Evolutionary conservation across 106 monocot genomes (phyloP).

Genomic region (Dendrobium catenatum): DNA sequence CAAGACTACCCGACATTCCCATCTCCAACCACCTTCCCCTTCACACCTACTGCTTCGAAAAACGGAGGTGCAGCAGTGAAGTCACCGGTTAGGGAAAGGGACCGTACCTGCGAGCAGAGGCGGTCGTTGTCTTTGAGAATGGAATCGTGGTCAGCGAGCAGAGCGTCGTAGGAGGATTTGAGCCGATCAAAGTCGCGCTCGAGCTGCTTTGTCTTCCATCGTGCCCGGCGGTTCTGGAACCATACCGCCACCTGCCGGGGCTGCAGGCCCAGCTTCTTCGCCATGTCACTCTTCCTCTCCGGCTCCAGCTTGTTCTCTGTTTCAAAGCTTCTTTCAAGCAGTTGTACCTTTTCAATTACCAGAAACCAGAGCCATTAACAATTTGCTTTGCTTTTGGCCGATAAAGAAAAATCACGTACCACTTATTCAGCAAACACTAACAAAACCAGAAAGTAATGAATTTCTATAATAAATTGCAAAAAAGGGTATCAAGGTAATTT

Average conservation of each 20-base stretch:
- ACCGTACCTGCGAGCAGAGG: slow-evolving; percentile 25
- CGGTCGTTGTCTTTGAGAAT: slow-evolving; percentile 52
- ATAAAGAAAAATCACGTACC: neutral
- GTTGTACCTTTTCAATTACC: slow-evolving; percentile 38
- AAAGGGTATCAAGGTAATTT: no score
- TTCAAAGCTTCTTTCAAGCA: slow-evolving; percentile 76
- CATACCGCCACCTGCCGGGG: slow-evolving; percentile 80
- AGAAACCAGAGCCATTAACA: neutral
- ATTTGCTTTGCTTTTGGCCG: neutral
- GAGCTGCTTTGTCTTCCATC: slow-evolving; percentile 74
- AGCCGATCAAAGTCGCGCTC: slow-evolving; percentile 72
- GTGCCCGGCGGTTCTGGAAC: slow-evolving; percentile 64
- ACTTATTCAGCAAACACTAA: neutral
- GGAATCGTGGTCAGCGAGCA: slow-evolving; percentile 46
- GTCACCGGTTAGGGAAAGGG: neutral
- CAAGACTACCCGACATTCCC: no score
- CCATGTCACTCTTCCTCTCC: slow-evolving; percentile 78
- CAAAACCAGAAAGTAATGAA: no score
- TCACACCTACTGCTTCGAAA: no score
- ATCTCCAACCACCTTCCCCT: no score
- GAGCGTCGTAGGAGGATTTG: slow-evolving; percentile 63
- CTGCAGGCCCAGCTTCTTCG: slow-evolving; percentile 66
- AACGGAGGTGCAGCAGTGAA: neutral
- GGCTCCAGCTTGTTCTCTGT: slow-evolving; percentile 90
- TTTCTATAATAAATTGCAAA: no score